Base-by-base conservation (phyloP, 257 asterid genomes). In the Solanum bulbocastanum region DNA sequence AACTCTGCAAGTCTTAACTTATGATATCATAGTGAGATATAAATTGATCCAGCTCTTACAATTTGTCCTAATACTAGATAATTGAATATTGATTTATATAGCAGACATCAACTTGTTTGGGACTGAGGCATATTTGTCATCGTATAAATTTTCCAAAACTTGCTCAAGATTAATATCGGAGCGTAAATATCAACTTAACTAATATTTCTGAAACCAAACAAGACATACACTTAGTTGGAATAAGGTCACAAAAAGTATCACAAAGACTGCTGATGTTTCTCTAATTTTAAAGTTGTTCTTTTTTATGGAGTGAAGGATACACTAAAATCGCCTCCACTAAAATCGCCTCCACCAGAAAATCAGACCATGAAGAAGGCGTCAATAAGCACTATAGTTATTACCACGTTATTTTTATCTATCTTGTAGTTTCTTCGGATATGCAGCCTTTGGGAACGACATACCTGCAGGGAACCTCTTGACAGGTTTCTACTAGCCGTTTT, bases 401-500 rank as follows among this genome's bases (percentile, higher is more conserved):
- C 94, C 8, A 91, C 96, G 27, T 90, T 92, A 88, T 93, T 95
- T 95, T 90, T 93, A 93, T 87, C 90, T 93, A 27, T 86, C 91
- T 44, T 94, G 94, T 46, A 97, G 95, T 44, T 90, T 96, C 87
- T 91, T 94, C 14, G 95, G 98, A 7, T 95, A 95, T 49, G 98
- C 96, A 84, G 96, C 98, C 13, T 95, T 95, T 9, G 98, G 98
- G 11, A 91, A 89, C 78, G 76, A 89, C 20, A 89, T 95, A 0
- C 98, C 16, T 44, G 6, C 95, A 0, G 98, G 98, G 42, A 95
- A 95, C 84, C 91, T 95, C 92, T 81, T 95, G 88, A 94, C 96
- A 1, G 98, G 97, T 14, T 95, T 95, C 91, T 93, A 92, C 36
- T 93, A 95, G 89, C 98, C 97, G 5, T 95, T 88, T 60, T 95